Percentiles rank a stretch among this genome's conserved stretches.
Evolutionary conservation across 306 rosid genomes (phyloP).

Genomic region (Citrullus mucosospermus): DNA sequence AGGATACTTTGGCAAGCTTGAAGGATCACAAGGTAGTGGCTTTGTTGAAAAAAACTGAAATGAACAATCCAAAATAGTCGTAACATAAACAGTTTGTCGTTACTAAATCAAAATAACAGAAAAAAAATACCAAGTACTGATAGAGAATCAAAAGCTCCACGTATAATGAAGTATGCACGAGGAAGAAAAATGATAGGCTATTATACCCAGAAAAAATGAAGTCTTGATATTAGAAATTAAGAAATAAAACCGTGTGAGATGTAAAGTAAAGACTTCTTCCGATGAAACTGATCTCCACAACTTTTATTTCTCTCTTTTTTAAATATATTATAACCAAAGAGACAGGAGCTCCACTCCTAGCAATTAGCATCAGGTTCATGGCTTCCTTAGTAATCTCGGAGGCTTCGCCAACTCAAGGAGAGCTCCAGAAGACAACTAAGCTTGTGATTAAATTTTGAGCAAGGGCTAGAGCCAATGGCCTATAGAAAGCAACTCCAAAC

Average conservation of each 20-base stretch:
- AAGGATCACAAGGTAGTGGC: conserved; percentile 96
- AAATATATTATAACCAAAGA: not conserved
- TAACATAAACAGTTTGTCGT: not conserved
- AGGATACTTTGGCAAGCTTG: conserved; percentile 92
- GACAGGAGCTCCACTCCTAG: not conserved
- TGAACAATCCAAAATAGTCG: conserved; percentile 9
- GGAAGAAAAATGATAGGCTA: not conserved
- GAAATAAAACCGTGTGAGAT: too few species aligned
- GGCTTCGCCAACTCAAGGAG: not conserved
- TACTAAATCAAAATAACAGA: not conserved
- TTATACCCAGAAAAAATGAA: not conserved
- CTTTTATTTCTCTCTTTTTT: not conserved
- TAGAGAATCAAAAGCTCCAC: not conserved
- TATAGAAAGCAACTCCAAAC: not conserved
- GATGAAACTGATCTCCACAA: not conserved
- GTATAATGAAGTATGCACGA: not conserved
- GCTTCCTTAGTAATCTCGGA: not conserved
- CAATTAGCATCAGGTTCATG: not conserved
- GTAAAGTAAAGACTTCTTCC: not conserved
- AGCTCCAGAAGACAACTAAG: not conserved
- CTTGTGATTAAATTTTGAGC: not conserved
- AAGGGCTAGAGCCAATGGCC: not conserved
- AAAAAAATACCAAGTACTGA: not conserved
- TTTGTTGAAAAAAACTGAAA: conserved; percentile 70
- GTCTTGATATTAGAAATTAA: not conserved